phyloP scores from a whole-genome alignment of 2,329 filamentous ascomycete genomes.

The Thermochaetoides dissita region DNA sequence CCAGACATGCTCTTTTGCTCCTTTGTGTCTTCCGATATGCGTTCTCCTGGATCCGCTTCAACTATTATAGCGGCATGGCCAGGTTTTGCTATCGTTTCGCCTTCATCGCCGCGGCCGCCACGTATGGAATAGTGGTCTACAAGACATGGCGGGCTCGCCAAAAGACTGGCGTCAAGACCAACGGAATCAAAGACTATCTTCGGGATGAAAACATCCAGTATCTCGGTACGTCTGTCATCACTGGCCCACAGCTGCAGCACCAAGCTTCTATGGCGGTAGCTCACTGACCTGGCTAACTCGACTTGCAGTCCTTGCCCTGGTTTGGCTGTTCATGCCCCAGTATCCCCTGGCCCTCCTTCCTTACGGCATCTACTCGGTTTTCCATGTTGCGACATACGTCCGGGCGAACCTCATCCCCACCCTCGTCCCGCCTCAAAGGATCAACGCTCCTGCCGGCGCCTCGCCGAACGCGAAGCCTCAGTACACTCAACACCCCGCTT shows the following conservation, averaged over 20 bases:
- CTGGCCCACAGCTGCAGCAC: no score
- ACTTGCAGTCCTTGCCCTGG: constrained; percentile 65
- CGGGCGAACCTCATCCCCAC: constrained; percentile 87
- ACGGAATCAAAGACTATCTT: constrained; percentile 50
- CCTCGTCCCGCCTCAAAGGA: constrained; percentile 51
- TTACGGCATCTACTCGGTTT: constrained; percentile 92
- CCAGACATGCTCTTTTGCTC: constrained; percentile 74
- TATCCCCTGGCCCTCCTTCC: constrained; percentile 82
- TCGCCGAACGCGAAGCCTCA: constrained; percentile 45
- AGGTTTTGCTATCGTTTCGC: constrained; percentile 77
- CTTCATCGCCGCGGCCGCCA: constrained; percentile 77
- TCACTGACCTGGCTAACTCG: background rate
- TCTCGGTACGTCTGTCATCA: constrained; percentile 49
- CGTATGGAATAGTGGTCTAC: constrained; percentile 97
- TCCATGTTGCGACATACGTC: constrained; percentile 95
- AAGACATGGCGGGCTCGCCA: constrained; percentile 84
- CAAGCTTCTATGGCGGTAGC: no score
- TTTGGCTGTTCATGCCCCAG: constrained; percentile 89
- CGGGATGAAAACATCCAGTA: constrained; percentile 97
- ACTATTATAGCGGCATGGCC: constrained; percentile 66
- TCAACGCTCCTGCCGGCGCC: constrained; percentile 38
- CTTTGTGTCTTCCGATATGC: constrained; percentile 69
- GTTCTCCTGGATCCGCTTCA: constrained; percentile 78
- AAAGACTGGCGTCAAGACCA: constrained; percentile 51
- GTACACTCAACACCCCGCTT: constrained; percentile 43